These are phyloP conservation scores for Auriscalpium microsporum DNA, from an alignment of 768 basidiomycete species.

Conservation along the genomic window DNA sequence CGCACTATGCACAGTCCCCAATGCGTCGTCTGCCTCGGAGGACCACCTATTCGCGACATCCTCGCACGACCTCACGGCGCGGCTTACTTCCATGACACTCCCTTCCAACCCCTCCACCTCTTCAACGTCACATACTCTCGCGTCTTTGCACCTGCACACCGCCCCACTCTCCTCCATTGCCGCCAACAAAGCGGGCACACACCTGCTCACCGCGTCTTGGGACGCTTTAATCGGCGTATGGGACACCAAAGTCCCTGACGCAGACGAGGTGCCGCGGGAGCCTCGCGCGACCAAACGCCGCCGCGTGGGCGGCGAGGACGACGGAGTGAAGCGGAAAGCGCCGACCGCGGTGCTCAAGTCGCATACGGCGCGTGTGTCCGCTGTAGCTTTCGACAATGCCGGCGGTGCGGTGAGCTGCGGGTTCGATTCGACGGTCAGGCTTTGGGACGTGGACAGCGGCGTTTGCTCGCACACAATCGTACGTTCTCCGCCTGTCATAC, in stretches of 20 bases:
- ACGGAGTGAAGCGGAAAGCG: conserved; percentile 39
- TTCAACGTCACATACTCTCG: conserved; percentile 27
- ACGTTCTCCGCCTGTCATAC: conserved; percentile 20
- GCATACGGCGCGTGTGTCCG: conserved; percentile 77
- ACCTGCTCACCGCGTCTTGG: conserved; percentile 81
- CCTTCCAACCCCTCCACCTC: conserved; percentile 8
- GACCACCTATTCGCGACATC: conserved; percentile 50
- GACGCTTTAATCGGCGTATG: conserved; percentile 80
- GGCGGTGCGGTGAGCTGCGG: conserved; percentile 64
- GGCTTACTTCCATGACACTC: conserved; percentile 34
- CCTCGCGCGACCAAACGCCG: conserved; percentile 51
- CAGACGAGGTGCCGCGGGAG: conserved; percentile 50
- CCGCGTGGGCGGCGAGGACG: conserved; percentile 35
- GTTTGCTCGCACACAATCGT: conserved; percentile 66
- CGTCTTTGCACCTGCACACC: conserved; percentile 79
- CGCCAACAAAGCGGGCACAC: conserved; percentile 43
- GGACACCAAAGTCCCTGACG: conserved; percentile 52
- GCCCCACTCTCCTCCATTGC: conserved; percentile 68
- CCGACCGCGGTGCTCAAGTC: conserved; percentile 71
- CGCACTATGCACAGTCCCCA: conserved; percentile 48
- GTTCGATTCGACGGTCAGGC: conserved; percentile 82
- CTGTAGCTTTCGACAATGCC: conserved; percentile 43
- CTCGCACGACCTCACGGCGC: conserved; percentile 74
- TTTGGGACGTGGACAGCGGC: conserved; percentile 80
- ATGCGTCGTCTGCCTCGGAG: conserved; percentile 18